These are phyloP conservation scores for Rhodomyrtus tomentosa DNA, from an alignment of 345 rosid species.

Conservation along the genomic window DNA sequence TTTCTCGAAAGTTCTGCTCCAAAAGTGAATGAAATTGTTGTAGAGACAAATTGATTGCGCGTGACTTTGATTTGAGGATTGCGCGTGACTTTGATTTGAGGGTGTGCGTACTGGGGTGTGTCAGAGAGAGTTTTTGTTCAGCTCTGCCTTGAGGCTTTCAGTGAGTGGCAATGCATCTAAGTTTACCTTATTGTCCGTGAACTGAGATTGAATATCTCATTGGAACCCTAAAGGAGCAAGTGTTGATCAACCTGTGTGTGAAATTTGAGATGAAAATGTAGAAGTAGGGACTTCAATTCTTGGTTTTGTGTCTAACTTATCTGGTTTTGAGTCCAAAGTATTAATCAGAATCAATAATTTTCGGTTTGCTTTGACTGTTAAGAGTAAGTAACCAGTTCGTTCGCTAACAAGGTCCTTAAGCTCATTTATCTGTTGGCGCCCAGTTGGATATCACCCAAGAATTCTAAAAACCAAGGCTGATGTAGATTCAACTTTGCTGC, in stretches of 20 bases:
- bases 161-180: neutral
- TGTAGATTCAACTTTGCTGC: neutral
- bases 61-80: neutral
- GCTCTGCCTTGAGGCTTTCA: neutral
- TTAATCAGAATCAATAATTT: neutral
- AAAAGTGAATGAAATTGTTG: neutral
- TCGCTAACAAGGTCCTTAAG: neutral
- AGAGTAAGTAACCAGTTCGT: neutral
- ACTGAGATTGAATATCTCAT: neutral
- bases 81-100: neutral
- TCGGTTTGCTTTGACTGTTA: neutral
- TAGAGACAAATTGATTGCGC: neutral
- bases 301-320: neutral
- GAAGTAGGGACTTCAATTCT: neutral
- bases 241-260: neutral
- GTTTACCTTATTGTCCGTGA: neutral
- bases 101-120: accelerated
- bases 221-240: neutral
- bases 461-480: neutral
- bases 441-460: neutral
- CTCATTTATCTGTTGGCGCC: neutral
- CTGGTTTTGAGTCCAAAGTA: neutral
- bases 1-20: neutral
- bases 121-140: neutral
- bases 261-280: neutral